Base-by-base conservation (phyloP, 305 asterid species). In the Caryopteris hybrid region DNA sequence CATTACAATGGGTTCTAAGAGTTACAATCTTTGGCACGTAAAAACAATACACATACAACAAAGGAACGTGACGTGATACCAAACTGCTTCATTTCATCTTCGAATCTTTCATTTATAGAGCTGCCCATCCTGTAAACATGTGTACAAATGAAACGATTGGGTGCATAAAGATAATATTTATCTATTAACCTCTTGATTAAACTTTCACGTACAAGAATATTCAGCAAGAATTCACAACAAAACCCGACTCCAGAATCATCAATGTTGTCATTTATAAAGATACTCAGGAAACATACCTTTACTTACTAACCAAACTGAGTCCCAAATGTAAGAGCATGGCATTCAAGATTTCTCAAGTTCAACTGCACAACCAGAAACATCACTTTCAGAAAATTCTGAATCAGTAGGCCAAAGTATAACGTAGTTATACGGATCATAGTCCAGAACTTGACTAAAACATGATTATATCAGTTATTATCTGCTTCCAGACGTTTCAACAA, bases 281-380 rank as follows among this genome's bases (percentile, higher is more conserved):
- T 55, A 31, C 23, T 52, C n/a, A 6, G 18, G 8, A 25, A 48
- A 3, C 60, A 5, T 63, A 72, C 66, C 81, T 72, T 64, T 50
- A 45, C 59, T 74, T 63, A 86, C 22, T 72, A 76, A 75, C 78
- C 58, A 61, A 89, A 77, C 60, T 88, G 84, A 70, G 89, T 75
- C 72, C 87, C 91, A 48, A 91, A 83, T 82, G 97, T 88, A 77
- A 94, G 95, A 52, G 87, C 69, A 64, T 85, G 95, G 63, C 94
- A 89, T 69, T 89, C 96, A 62, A 94, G 96, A 77, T 91, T 94
- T 83, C 89, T 84, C 88, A 86, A 64, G 84, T 94, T 94, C 83
- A 94, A 75, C 99, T 94, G 96, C 92, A 81, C 63, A 43, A 69
- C 45, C 25, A 53, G 31, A 36, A 25, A 50, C 46, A 17, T 31